Conservation (phyloP, 2,329 filamentous ascomycete species). For the Fusarium citri region DNA sequence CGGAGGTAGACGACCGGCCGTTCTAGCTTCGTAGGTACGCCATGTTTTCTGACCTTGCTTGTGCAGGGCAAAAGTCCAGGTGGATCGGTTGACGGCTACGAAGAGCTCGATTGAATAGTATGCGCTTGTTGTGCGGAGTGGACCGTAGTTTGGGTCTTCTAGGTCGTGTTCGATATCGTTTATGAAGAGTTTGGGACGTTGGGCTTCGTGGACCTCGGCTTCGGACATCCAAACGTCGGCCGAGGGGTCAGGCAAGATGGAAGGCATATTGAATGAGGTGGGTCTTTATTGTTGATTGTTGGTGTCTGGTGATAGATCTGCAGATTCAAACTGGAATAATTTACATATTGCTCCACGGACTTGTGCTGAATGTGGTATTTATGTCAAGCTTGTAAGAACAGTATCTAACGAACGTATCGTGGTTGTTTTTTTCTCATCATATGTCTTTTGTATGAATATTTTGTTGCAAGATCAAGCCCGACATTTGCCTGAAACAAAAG, state of each 20-base stretch:
- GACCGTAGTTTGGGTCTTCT: not conserved
- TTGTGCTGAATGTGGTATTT: not conserved
- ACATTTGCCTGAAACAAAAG: no score
- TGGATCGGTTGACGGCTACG: not conserved
- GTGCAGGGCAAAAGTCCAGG: not conserved
- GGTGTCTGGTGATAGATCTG: accelerated
- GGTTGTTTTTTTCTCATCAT: no score
- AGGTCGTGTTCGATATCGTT: not conserved
- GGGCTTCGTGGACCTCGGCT: not conserved
- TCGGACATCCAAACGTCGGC: not conserved
- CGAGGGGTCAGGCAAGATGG: accelerated
- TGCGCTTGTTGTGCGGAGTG: not conserved
- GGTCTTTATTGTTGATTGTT: accelerated
- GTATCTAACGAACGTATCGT: no score
- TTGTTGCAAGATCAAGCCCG: no score
- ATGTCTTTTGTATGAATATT: no score
- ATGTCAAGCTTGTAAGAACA: accelerated
- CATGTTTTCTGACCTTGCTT: accelerated
- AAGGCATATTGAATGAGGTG: not conserved
- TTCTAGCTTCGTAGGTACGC: not conserved
- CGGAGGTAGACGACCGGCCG: not conserved
- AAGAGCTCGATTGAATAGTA: not conserved
- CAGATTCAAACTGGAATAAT: not conserved
- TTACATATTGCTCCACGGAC: no score
- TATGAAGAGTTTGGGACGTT: not conserved